Evolutionary conservation across 225 moss, liverwort and hornwort species (phyloP), one percentile per base, ranked within the genome.

Genomic region (Rhytidiadelphus loreus): DNA sequence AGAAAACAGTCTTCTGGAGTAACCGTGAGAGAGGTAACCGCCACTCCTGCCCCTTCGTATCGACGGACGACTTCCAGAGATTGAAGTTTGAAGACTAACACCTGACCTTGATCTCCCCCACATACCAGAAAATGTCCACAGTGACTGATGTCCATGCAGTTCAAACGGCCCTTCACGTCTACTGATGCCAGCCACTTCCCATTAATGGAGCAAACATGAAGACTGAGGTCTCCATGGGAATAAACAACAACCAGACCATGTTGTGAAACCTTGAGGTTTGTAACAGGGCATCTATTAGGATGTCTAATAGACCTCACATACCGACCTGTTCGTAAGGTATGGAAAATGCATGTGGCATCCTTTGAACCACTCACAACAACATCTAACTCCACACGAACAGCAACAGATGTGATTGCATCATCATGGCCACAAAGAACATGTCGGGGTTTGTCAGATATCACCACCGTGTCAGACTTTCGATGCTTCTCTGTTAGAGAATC

Each of bases 1-100:
- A 96, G 93, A 80, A 96, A 95, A 92, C 95, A 96, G 82, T 95
- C 96, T 85, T 96, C 96, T 48, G 96, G 96, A 53, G 96, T 96
- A 41, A 95, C 94, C 77, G 93, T 89, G 55, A 96, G 90, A 58
- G 94, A 94, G 57, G 96, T 93, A 87, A 95, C 93, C 59, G 94
- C 91, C 48, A 92, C 92, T 88, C 92, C 91, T 83, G 92, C 85
- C 81, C 93, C 92, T 68, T 96, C 95, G 82, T 95, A 96, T 71
- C 93, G 92, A 86, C 95, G 94, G 61, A 95, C 93, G 39, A 95
- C 91, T 88, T 96, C 96, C 82, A 96, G 84, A 72, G 90, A 91
- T 83, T 95, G 94, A 41, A 95, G 87, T 86, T 92, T 94, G 88
- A 92, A 93, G 82, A 95, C 94, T 55, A 96, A 89, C 55, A 96